phyloP scores from a whole-genome alignment of 2,329 filamentous ascomycete species.

The Beauveria caledonica region DNA sequence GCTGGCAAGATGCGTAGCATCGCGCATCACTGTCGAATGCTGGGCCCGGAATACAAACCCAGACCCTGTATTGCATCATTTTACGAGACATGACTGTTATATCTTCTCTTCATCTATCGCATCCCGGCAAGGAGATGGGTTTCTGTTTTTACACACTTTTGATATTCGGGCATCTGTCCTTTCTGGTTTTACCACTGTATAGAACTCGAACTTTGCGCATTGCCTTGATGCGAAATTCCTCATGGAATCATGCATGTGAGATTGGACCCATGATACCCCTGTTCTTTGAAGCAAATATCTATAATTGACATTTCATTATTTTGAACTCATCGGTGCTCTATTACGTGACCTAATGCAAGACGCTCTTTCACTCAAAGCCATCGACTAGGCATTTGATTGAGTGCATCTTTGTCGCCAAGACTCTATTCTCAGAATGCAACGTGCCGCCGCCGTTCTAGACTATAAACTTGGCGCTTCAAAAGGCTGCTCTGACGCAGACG shows the following conservation, averaged over 20 bases:
- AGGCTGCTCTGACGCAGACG: neutral
- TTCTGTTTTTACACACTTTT: neutral
- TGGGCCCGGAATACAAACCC: no score
- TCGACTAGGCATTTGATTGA: no score
- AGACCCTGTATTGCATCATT: neutral
- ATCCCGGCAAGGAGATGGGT: neutral
- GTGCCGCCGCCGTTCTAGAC: neutral
- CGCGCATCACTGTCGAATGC: no score
- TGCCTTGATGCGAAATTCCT: neutral
- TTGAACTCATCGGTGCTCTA: neutral
- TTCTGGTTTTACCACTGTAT: neutral
- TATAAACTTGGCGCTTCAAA: no score
- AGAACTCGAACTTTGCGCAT: neutral
- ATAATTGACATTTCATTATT: no score
- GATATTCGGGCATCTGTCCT: neutral
- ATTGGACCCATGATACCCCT: conserved; percentile 7
- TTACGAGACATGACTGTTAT: conserved; percentile 5
- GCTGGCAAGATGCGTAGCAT: no score
- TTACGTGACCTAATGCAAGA: neutral
- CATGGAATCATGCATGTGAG: neutral
- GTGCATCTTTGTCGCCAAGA: neutral
- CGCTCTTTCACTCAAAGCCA: no score
- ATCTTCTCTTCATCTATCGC: neutral
- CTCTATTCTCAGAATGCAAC: neutral
- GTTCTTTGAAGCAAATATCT: no score